phyloP scores from a whole-genome alignment of 306 rosid species.

The Vigna reflexopilosa region DNA sequence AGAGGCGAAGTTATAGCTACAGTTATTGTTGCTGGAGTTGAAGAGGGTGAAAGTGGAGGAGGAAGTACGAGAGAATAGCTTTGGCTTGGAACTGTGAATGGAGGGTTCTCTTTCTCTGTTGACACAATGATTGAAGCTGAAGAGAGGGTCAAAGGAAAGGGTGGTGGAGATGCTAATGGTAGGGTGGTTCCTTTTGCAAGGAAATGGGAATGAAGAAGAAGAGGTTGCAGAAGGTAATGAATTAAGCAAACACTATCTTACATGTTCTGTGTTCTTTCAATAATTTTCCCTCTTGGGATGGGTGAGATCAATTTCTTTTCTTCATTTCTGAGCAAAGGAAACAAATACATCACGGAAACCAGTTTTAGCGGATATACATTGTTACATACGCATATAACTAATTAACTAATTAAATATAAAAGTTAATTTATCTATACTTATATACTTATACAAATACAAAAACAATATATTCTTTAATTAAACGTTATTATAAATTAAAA shows the following conservation, averaged over 20 bases:
- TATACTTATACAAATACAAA: no score
- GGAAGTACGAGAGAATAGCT: conserved; percentile 43
- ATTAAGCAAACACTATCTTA: neutral
- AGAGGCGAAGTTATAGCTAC: conserved; percentile 43
- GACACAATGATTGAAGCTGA: conserved; percentile 44
- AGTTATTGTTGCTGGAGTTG: conserved; percentile 20
- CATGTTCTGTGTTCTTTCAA: neutral
- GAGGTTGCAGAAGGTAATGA: neutral
- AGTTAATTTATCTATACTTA: no score
- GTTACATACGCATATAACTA: no score
- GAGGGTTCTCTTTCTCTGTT: conserved; percentile 28
- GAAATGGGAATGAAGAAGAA: conserved; percentile 11
- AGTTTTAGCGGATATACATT: no score
- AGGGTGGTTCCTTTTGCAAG: conserved; percentile 40
- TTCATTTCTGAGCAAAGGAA: neutral
- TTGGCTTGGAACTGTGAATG: conserved; percentile 42
- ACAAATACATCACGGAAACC: neutral
- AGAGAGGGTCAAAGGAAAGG: conserved; percentile 53
- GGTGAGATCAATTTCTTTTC: conserved; percentile 21
- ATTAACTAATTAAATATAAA: no score
- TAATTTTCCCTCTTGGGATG: conserved; percentile 7
- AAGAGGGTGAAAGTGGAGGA: conserved; percentile 40
- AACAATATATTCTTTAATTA: no score
- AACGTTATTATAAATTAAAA: no score
- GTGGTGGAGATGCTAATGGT: conserved; percentile 77